Base-by-base conservation (phyloP, 768 basidiomycete species). In the Kwoniella sp. region DNA sequence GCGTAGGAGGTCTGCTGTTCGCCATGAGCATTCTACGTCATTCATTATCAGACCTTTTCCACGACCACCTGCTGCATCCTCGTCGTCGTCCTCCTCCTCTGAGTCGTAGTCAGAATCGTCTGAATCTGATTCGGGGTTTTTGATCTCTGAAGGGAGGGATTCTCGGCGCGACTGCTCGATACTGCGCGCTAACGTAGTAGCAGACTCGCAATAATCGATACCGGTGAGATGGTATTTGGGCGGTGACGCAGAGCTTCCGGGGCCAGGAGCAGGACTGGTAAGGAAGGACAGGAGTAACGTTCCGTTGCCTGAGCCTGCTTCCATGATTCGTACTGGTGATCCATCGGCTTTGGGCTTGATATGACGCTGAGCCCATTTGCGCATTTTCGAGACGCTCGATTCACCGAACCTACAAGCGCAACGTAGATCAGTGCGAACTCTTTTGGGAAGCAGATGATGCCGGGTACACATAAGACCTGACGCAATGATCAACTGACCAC, bases 331-430 rank as follows among this genome's bases (percentile, higher is more conserved):
- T 0, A 79, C 70, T 13, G 66, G 69, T 29, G 57, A 55, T 45
- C 41, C 41, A 45, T 45, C 41, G 5, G 41, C 8, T 45, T 45
- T 45, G 0, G 50, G 12, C 12, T 61, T 25, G n/a, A 79, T 67
- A 65, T 82, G 70, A 25, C 78, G 65, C 5, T 62, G 58, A 17
- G 80, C 78, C 83, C 83, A 84, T 38, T 79, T 72, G n/a, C 81
- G 77, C 82, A 83, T 83, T 58, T 82, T 82, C 34, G 77, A 73
- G 0, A 82, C 79, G 1, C 80, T 73, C 7, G 77, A 70, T 59
- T 82, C 81, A 23, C 83, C 83, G 66, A 83, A 83, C 83, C 82
- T 82, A 50, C 13, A 22, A 58, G n/a, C n/a, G n/a, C n/a, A n/a
- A n/a, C 25, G 38, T 4, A 54, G n/a, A n/a, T n/a, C n/a, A n/a